Conservation (phyloP, 2,329 filamentous ascomycete genomes). For the Tolypocladium album region DNA sequence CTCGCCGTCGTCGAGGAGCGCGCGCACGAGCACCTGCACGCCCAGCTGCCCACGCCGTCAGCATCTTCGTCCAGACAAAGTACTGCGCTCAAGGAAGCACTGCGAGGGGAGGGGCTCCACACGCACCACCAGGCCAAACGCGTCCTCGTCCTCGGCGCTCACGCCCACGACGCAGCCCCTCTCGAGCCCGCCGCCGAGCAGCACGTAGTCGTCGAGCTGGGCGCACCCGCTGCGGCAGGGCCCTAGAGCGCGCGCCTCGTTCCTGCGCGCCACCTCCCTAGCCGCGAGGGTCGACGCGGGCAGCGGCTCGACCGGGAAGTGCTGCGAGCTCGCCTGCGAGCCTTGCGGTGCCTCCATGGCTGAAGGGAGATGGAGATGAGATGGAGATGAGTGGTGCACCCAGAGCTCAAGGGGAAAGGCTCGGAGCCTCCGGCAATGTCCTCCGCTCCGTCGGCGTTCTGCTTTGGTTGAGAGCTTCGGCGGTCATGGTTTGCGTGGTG, state of each 20-base stretch:
- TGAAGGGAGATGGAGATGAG: background rate
- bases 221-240: slow-evolving; percentile 29
- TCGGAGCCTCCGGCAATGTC: background rate
- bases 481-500: background rate
- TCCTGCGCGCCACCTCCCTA: slow-evolving; percentile 24
- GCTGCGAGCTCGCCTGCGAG: background rate
- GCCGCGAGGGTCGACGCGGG: slow-evolving; percentile 31
- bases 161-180: slow-evolving; percentile 42
- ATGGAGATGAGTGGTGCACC: background rate
- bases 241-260: slow-evolving; percentile 18
- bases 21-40: slow-evolving; percentile 33
- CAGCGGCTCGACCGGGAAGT: slow-evolving; percentile 31
- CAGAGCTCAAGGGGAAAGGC: background rate
- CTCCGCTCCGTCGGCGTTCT: background rate
- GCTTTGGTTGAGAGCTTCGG: background rate
- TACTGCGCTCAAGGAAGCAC: too few relatives aligned
- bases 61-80: too few relatives aligned
- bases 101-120: too few relatives aligned
- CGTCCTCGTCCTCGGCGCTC: slow-evolving; percentile 39
- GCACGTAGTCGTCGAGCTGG: slow-evolving; percentile 36
- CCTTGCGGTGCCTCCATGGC: background rate
- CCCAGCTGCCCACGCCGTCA: slow-evolving; percentile 24
- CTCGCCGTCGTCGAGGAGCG: slow-evolving; percentile 18
- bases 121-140: slow-evolving; percentile 36
- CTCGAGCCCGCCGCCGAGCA: slow-evolving; percentile 37